Evolutionary conservation across 2,329 filamentous ascomycete genomes (phyloP).

Genomic region (Cytospora mali): DNA sequence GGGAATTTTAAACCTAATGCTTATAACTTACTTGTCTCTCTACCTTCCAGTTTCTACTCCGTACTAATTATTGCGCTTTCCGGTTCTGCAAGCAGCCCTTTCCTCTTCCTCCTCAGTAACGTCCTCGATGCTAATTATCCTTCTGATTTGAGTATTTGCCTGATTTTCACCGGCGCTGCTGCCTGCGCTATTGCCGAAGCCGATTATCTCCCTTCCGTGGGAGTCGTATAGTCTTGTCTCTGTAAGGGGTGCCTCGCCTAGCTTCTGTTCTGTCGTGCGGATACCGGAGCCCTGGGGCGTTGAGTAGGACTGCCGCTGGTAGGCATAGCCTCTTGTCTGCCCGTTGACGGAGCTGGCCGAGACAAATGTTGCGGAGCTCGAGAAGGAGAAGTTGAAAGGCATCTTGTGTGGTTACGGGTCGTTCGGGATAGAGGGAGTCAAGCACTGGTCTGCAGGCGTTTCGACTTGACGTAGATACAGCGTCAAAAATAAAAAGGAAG

Average conservation of each 20-base stretch:
- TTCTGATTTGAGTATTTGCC: constrained; percentile 3
- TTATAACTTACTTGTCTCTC: no score
- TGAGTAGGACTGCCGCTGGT: constrained; percentile 22
- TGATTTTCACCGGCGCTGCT: background rate
- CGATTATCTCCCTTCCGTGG: constrained; percentile 21
- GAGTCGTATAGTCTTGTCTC: constrained; percentile 20
- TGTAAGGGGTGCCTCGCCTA: constrained; percentile 21
- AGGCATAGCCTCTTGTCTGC: constrained; percentile 22
- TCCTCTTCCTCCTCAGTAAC: constrained; percentile 23
- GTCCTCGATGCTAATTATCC: constrained; percentile 28
- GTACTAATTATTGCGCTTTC: background rate
- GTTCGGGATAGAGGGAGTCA: background rate
- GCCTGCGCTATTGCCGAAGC: background rate
- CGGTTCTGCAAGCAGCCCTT: background rate
- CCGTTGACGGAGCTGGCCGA: constrained; percentile 23
- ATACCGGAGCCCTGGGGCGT: constrained; percentile 22
- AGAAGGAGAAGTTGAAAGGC: constrained; percentile 28
- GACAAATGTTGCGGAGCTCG: constrained; percentile 25
- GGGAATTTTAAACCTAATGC: no score
- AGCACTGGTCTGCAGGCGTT: background rate
- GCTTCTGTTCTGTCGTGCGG: constrained; percentile 23
- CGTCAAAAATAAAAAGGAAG: no score
- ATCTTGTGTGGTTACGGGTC: background rate
- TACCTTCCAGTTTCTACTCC: no score
- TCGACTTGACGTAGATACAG: no score